A percentile compares a stretch with the other conserved stretches of the same genome.
phyloP scores from a whole-genome alignment of 225 moss, liverwort and hornwort genomes.

The Marchantia polymorpha region DNA sequence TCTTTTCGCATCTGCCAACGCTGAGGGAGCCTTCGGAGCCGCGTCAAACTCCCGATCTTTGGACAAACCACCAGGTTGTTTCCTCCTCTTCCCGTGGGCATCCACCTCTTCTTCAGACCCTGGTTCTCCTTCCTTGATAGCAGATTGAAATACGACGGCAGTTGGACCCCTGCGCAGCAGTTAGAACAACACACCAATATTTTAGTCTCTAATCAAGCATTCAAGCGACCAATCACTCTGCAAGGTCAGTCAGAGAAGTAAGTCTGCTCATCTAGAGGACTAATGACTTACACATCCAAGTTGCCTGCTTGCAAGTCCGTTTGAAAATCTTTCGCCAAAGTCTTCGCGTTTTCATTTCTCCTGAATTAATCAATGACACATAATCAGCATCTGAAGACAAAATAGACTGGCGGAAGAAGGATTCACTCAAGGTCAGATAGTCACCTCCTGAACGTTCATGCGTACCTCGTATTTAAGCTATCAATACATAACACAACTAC shows the following conservation, averaged over 20 bases:
- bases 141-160: slow-evolving; percentile 49
- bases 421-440: too few relatives aligned
- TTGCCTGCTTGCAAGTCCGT: slow-evolving; percentile 83
- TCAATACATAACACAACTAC: neutral
- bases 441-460: too few relatives aligned
- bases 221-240: neutral
- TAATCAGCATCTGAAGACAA: neutral
- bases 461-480: too few relatives aligned
- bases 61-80: slow-evolving; percentile 51
- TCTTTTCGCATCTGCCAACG: slow-evolving; percentile 76
- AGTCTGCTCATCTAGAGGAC: neutral
- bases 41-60: slow-evolving; percentile 92
- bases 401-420: too few relatives aligned
- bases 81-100: slow-evolving; percentile 67
- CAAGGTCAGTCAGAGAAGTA: neutral
- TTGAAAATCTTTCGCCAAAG: slow-evolving; percentile 85
- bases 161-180: slow-evolving; percentile 66
- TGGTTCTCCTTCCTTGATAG: slow-evolving; percentile 53
- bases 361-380: slow-evolving; percentile 29
- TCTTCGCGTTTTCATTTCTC: slow-evolving; percentile 92
- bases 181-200: neutral
- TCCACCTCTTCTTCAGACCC: slow-evolving; percentile 80
- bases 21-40: slow-evolving; percentile 82
- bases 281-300: slow-evolving; percentile 75
- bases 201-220: neutral